These are phyloP conservation scores for Hypoxylon sp. DNA, from an alignment of 2,329 filamentous ascomycete genomes.

Conservation along the genomic window DNA sequence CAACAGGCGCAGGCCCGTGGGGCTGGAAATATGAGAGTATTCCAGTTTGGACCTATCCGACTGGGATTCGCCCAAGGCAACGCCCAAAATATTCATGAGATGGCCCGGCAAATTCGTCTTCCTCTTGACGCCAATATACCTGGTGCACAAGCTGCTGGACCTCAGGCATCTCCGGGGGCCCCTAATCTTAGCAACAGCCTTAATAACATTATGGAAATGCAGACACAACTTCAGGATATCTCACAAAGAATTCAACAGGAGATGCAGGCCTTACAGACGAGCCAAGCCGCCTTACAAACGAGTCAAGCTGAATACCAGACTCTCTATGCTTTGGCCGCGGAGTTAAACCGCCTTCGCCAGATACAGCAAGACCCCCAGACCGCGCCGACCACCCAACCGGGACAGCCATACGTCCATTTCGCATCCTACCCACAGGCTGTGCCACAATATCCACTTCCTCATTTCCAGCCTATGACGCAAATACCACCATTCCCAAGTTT, in stretches of 20 bases:
- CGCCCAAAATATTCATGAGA: constrained; percentile 73
- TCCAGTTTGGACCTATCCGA: constrained; percentile 81
- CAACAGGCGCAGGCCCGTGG: constrained; percentile 56
- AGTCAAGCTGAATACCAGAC: constrained; percentile 77
- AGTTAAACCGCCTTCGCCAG: constrained; percentile 76
- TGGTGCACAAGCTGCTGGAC: constrained; percentile 32
- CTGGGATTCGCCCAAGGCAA: constrained; percentile 82
- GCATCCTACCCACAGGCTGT: constrained; percentile 37
- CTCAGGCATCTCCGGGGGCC: constrained; percentile 21
- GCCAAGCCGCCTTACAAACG: constrained; percentile 69
- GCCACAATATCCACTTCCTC: constrained; percentile 30
- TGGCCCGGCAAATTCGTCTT: constrained; percentile 74
- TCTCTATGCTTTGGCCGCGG: constrained; percentile 76
- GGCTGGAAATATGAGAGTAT: constrained; percentile 68
- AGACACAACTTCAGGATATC: constrained; percentile 74
- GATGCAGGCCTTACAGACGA: constrained; percentile 72
- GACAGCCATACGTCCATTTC: constrained; percentile 44
- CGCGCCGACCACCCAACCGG: constrained; percentile 34
- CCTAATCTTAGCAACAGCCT: constrained; percentile 25
- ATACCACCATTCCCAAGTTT: constrained; percentile 49
- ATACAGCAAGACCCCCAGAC: constrained; percentile 58
- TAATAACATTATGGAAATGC: constrained; percentile 59
- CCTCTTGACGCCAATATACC: constrained; percentile 53
- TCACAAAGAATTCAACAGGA: constrained; percentile 79
- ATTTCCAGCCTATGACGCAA: constrained; percentile 42